phyloP scores from a whole-genome alignment of 305 asterid genomes.

The Lippia alba region DNA sequence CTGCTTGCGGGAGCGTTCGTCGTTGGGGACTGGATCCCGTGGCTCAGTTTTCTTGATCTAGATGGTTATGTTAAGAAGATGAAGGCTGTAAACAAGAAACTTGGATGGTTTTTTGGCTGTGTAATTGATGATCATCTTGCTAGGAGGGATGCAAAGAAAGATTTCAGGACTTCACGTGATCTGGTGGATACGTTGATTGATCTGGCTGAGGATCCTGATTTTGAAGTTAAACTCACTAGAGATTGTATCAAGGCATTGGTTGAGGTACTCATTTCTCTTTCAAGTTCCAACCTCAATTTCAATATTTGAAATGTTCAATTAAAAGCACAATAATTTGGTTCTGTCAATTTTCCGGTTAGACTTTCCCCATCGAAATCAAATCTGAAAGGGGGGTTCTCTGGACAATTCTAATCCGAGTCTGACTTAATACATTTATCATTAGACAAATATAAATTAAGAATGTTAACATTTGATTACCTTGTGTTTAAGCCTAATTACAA shows the following conservation, averaged over 20 bases:
- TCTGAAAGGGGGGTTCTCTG: too few species aligned
- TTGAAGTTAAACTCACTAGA: slow-evolving; percentile 41
- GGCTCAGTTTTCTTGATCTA: slow-evolving; percentile 27
- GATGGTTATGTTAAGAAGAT: slow-evolving; percentile 39
- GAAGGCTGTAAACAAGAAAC: slow-evolving; percentile 26
- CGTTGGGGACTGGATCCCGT: slow-evolving; percentile 40
- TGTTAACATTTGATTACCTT: too few species aligned
- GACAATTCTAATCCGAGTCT: too few species aligned
- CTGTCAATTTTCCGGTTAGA: too few species aligned
- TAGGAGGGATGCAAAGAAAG: slow-evolving; percentile 5
- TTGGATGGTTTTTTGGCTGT: slow-evolving; percentile 7
- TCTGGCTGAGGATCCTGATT: slow-evolving; percentile 39
- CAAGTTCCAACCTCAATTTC: background rate
- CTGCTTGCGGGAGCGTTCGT: slow-evolving; percentile 30
- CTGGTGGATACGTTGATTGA: slow-evolving; percentile 33
- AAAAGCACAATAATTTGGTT: too few species aligned
- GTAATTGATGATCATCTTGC: slow-evolving; percentile 36
- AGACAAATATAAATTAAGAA: too few species aligned
- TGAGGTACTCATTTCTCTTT: slow-evolving; percentile 2
- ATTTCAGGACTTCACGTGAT: slow-evolving; percentile 16
- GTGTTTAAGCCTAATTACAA: too few species aligned
- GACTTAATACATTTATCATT: too few species aligned
- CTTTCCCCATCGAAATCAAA: too few species aligned
- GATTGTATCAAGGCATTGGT: slow-evolving; percentile 33
- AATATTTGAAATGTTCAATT: too few species aligned